Evolutionary conservation across 805 yeast genomes (phyloP), one percentile per base, ranked within the genome.

Genomic region (Saturnispora serradocipensis): DNA sequence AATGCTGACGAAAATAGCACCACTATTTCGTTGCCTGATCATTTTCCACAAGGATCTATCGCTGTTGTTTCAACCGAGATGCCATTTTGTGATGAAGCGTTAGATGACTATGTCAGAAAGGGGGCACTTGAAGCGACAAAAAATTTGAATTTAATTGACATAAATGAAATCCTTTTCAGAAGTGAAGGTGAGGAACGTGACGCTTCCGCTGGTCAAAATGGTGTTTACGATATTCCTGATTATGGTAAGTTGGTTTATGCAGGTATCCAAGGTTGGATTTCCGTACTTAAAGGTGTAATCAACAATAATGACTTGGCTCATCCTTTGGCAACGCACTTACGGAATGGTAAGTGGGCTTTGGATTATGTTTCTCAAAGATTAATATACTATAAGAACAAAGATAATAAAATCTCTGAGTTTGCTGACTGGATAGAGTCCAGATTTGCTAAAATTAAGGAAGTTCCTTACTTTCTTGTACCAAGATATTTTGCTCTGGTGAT

Each of bases 251-350:
- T 90, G 45, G 84, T 81, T 0, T 91, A 88, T 66, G 90, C 96
- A 40, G 99, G 99, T 10, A 70, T 93, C 22, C 95, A 88, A 66
- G 98, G 99, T 1, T 91, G 96, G 96, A 78, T 82, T 45, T 73
- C 88, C 0, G 83, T 81, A 1, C 67, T 91, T 57, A 75, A 78
- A 52, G 64, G 71, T 28, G 76, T 88, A 2, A 82, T 89, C 24
- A 72, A 74, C 62, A 68, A 71, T 40, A 91, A 91, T 61, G 82
- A 90, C 58, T 73, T 91, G 27, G 93, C 90, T 0, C 95, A 88
- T 62, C 90, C 97, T 0, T 56, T 90, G 25, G 82, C 93, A 54
- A 78, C 80, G 46, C 93, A 91, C 64, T 71, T 91, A 55, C 74
- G 98, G 59, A 73, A 75, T 16, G 98, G 98, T 1, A 66, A 72